These are phyloP conservation scores for Geotrichum phurueaensis DNA, from an alignment of 1,139 yeast species.

Conservation along the genomic window DNA sequence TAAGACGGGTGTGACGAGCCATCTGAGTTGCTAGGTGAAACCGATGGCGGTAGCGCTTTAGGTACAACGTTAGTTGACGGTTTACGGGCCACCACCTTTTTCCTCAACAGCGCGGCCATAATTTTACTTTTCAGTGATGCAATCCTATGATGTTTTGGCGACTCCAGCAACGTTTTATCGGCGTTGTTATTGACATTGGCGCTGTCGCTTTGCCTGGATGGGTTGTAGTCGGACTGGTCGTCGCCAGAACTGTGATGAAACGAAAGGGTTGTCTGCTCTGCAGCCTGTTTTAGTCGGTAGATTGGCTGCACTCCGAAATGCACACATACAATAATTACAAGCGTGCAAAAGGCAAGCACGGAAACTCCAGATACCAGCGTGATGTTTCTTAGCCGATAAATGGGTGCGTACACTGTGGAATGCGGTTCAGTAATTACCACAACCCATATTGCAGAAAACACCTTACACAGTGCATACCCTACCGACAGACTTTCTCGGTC, in stretches of 20 bases:
- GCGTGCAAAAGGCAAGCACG: slow-evolving; percentile 66
- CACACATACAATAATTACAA: slow-evolving; percentile 74
- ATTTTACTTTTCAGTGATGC: background rate
- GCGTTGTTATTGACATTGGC: background rate
- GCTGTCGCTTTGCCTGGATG: background rate
- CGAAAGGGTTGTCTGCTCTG: slow-evolving; percentile 49
- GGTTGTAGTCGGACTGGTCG: background rate
- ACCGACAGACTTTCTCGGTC: slow-evolving; percentile 50
- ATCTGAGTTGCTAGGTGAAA: background rate
- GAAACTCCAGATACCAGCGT: slow-evolving; percentile 77
- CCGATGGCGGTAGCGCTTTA: background rate
- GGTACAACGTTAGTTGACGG: background rate
- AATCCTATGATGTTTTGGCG: background rate
- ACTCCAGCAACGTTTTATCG: background rate
- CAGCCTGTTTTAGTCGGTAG: slow-evolving; percentile 71
- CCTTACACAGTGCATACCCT: slow-evolving; percentile 52
- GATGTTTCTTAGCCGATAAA: slow-evolving; percentile 55
- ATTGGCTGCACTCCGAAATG: slow-evolving; percentile 85
- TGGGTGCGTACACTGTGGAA: slow-evolving; percentile 57
- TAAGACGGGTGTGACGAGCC: background rate
- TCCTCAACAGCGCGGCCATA: background rate
- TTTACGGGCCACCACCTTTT: background rate
- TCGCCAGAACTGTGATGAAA: slow-evolving; percentile 17
- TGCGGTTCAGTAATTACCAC: slow-evolving; percentile 64
- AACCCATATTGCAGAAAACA: slow-evolving; percentile 61